phyloP scores from a whole-genome alignment of 352 stramenopile genomes.

The Phytophthora capsici region DNA sequence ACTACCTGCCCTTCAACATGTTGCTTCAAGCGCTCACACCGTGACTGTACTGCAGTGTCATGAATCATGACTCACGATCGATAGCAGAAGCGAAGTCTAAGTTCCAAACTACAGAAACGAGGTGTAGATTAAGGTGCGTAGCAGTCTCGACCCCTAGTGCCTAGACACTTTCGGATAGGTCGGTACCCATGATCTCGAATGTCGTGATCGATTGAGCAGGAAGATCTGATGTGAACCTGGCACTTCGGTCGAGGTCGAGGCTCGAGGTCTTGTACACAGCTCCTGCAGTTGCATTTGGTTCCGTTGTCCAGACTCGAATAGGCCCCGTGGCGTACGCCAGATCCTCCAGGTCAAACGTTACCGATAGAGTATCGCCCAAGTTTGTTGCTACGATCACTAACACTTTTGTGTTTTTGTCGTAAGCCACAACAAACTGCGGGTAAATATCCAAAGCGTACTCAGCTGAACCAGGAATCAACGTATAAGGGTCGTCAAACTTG shows the following conservation, averaged over 20 bases:
- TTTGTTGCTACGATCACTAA: conserved; percentile 22
- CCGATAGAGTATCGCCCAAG: conserved; percentile 8
- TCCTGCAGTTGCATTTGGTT: conserved; percentile 7
- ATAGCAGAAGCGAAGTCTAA: no score
- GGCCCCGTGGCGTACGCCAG: no score
- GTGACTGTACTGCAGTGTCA: background rate
- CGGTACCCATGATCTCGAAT: no score
- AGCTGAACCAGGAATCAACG: conserved; percentile 12
- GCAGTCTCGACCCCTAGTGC: no score
- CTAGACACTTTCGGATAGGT: no score
- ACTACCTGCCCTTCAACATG: background rate
- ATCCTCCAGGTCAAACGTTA: conserved; percentile 11
- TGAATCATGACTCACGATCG: no score
- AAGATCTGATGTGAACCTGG: conserved; percentile 13
- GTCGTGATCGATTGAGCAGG: conserved; percentile 18
- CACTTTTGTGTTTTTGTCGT: conserved; percentile 9
- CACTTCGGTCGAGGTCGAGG: conserved; percentile 10
- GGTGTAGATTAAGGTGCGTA: no score
- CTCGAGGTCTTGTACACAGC: conserved; percentile 15
- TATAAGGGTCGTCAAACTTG: conserved; percentile 23
- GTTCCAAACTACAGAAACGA: no score
- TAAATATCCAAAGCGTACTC: conserved; percentile 17
- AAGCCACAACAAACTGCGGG: conserved; percentile 10
- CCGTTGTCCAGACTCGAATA: conserved; percentile 18
- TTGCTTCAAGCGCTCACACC: background rate